These are phyloP conservation scores for Nicotiana undulata DNA, from an alignment of 257 asterid species.

Conservation along the genomic window DNA sequence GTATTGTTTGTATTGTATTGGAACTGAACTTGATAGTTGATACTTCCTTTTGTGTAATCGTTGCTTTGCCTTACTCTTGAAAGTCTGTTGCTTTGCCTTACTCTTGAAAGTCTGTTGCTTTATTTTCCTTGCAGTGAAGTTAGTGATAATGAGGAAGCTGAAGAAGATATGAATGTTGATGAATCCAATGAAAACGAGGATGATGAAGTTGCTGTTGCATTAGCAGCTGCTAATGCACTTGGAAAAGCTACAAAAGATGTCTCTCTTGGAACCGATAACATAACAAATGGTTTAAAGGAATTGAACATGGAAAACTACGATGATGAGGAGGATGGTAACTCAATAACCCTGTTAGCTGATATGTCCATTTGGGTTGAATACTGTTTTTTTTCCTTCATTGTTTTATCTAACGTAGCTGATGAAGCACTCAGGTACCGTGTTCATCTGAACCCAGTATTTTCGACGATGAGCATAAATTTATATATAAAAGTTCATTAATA, in stretches of 20 bases:
- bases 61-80: neutral
- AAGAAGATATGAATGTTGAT: conserved; percentile 41
- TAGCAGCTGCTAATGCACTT: conserved; percentile 70
- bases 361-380: neutral
- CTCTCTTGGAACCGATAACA: conserved; percentile 34
- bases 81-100: neutral
- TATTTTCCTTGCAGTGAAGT: conserved; percentile 27
- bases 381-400: neutral
- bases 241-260: conserved; percentile 33
- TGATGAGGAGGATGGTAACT: conserved; percentile 80
- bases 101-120: neutral
- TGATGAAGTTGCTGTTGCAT: conserved; percentile 52
- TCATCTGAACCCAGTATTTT: too few species aligned
- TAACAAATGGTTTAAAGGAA: conserved; percentile 56
- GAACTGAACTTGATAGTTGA: too few species aligned
- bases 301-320: conserved; percentile 86
- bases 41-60: neutral
- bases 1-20: too few species aligned
- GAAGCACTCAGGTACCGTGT: too few species aligned
- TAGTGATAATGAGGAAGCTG: conserved; percentile 38
- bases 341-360: neutral
- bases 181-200: conserved; percentile 27
- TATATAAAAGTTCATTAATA: too few species aligned
- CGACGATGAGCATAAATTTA: too few species aligned
- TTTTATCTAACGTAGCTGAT: neutral